These are phyloP conservation scores for Reutealis trisperma DNA, from an alignment of 345 rosid species.

Conservation along the genomic window DNA sequence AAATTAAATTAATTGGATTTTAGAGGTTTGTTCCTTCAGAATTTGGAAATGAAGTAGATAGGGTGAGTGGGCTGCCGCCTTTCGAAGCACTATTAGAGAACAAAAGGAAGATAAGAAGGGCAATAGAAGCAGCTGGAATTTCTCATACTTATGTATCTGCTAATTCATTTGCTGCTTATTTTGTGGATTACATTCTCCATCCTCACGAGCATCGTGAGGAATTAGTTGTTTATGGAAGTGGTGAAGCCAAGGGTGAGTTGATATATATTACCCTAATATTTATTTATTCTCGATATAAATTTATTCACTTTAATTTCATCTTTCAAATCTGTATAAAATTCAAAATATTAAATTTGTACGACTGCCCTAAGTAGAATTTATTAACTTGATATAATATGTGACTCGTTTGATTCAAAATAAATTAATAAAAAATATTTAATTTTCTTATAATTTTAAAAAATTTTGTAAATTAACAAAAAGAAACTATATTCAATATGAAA, in stretches of 20 bases:
- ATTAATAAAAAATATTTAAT: too few relatives aligned
- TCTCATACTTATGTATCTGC: constrained; percentile 35
- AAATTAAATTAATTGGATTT: too few relatives aligned
- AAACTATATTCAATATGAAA: too few relatives aligned
- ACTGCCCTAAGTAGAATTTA: too few relatives aligned
- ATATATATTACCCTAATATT: background rate
- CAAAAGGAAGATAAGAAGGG: constrained; percentile 39
- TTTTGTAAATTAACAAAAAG: too few relatives aligned
- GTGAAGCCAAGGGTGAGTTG: constrained; percentile 34
- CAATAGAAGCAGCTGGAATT: constrained; percentile 36
- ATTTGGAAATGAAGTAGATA: constrained; percentile 43
- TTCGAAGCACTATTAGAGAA: constrained; percentile 30
- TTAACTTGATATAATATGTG: too few relatives aligned
- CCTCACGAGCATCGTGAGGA: constrained; percentile 20
- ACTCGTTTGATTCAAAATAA: too few relatives aligned
- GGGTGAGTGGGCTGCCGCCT: constrained; percentile 30
- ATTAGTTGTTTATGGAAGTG: constrained; percentile 31
- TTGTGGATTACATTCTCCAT: constrained; percentile 29
- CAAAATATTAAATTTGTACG: too few relatives aligned
- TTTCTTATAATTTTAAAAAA: too few relatives aligned
- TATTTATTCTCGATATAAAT: too few relatives aligned
- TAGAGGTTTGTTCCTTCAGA: constrained; percentile 50
- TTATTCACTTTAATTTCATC: too few relatives aligned
- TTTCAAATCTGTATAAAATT: too few relatives aligned
- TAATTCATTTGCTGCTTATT: constrained; percentile 36